Base-by-base conservation (phyloP, 2,329 filamentous ascomycete genomes). In the Phyllosticta paracitricarpa region DNA sequence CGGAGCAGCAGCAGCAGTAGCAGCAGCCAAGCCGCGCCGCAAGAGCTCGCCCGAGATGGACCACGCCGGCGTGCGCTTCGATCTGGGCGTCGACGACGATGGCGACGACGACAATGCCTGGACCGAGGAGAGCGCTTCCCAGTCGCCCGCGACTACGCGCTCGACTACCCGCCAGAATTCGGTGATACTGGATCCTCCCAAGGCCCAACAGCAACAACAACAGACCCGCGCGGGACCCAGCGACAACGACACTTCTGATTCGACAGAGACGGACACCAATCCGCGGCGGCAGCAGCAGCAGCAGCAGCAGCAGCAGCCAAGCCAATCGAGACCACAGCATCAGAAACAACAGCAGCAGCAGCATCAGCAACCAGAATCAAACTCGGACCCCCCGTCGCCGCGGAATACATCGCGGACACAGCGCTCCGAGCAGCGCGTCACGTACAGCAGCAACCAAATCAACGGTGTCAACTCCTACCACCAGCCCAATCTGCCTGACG, bases 401-500 rank as follows among this genome's bases (percentile, higher is more conserved):
- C 65, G 68, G 12, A 68, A 65, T 57, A 62, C 56, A 25, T 58
- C 65, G 26, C 66, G 65, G 22, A 40, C 33, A 40, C 7, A 40
- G 14, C 59, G 54, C 33, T 26, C 55, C 26, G 40, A 40, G 14
- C 54, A 61, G 26, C 52, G 56, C 48, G 56, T 56, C 30, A 58
- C 60, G 14, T 59, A 62, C 51, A 62, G 56, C 60, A 59, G 57
- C n/a, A 59, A 58, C 26, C 54, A 61, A 51, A 62, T 68, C 12
- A 75, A 71, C 64, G 71, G 70, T 19, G 65, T 68, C 53, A 69
- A 65, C 63, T 68, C 71, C 30, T 68, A 72, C 58, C 69, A 73
- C 59, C 71, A 71, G 25, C 55, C 60, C 56, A 57, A 61, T 12
- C 52, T 62, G 22, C 73, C 75, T 40, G 85, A 86, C 68, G 86